Percentiles rank a stretch among this genome's conserved stretches.
Conservation (phyloP, 768 basidiomycete genomes). For the Harrya chromipes region DNA sequence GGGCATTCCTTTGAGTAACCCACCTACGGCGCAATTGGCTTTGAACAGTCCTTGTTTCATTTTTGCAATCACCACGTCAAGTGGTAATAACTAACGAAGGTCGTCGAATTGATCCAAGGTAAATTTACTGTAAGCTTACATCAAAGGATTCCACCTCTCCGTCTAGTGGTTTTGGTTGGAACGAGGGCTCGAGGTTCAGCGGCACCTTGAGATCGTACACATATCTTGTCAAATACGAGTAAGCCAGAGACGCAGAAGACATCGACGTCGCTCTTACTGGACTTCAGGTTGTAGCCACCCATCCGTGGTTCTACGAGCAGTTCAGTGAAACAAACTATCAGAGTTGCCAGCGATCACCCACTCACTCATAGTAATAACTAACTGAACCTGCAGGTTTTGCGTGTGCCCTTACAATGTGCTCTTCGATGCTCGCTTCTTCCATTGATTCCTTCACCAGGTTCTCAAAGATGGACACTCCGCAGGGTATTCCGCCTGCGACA, state of each 20-base stretch:
- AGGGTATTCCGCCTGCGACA: slow-evolving; percentile 88
- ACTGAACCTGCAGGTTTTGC: slow-evolving; percentile 63
- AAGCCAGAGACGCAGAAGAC: neutral
- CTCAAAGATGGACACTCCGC: slow-evolving; percentile 69
- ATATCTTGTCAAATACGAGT: slow-evolving; percentile 49
- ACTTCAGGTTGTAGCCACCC: slow-evolving; percentile 84
- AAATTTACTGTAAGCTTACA: slow-evolving; percentile 40
- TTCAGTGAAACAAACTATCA: neutral
- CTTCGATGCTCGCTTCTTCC: slow-evolving; percentile 87
- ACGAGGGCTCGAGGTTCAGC: slow-evolving; percentile 41
- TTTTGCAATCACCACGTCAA: slow-evolving; percentile 57
- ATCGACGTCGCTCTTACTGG: slow-evolving; percentile 47
- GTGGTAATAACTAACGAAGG: slow-evolving; percentile 54
- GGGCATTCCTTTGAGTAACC: slow-evolving; percentile 16
- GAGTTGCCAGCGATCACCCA: neutral
- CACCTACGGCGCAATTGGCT: slow-evolving; percentile 86
- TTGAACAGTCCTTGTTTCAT: slow-evolving; percentile 82
- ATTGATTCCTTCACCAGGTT: slow-evolving; percentile 85
- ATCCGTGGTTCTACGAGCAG: slow-evolving; percentile 17
- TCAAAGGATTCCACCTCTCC: slow-evolving; percentile 95
- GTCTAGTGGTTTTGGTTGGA: slow-evolving; percentile 73
- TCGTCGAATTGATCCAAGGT: neutral
- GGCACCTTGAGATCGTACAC: slow-evolving; percentile 82
- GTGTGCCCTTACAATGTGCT: slow-evolving; percentile 56
- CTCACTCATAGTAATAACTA: slow-evolving; percentile 79